Evolutionary conservation across 2,329 filamentous ascomycete genomes (phyloP).

Genomic region (Microdochium bolleyi): DNA sequence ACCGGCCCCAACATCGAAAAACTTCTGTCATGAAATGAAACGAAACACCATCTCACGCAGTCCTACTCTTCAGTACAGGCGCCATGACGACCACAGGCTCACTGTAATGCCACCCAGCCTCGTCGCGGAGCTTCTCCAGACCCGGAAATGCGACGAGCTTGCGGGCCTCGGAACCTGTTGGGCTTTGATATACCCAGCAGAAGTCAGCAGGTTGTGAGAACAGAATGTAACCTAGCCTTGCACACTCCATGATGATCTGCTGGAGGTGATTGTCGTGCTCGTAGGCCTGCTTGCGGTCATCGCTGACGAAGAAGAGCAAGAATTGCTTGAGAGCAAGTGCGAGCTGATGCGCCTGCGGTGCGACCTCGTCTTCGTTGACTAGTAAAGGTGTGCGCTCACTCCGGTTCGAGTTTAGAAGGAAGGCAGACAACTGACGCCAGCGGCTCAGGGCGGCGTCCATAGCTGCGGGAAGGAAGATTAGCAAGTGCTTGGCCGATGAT

Average conservation of each 20-base stretch:
- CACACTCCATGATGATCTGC: conserved; percentile 28
- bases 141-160: conserved; percentile 13
- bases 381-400: conserved; percentile 25
- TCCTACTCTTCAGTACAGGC: conserved; percentile 7
- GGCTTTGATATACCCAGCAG: conserved; percentile 14
- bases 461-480: conserved; percentile 8
- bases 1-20: too few species aligned
- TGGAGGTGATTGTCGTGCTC: conserved; percentile 29
- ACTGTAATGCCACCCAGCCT: conserved; percentile 10
- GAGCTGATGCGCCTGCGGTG: conserved; percentile 21
- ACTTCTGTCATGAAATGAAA: too few species aligned
- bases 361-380: conserved; percentile 16
- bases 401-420: conserved; percentile 29
- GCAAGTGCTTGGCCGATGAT: background rate
- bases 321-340: conserved; percentile 23
- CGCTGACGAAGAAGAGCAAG: conserved; percentile 21
- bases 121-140: conserved; percentile 13
- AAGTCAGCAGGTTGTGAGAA: conserved; percentile 34
- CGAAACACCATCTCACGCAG: too few species aligned
- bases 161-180: conserved; percentile 2
- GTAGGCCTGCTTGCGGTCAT: conserved; percentile 13
- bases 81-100: conserved; percentile 7
- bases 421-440: conserved; percentile 34
- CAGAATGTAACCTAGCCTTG: conserved; percentile 30
- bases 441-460: conserved; percentile 24